Percentiles rank a stretch among this genome's conserved stretches.
These are phyloP conservation scores for Mucor plumbeus DNA, from an alignment of 371 early-diverging fungal genomes.

Conservation along the genomic window DNA sequence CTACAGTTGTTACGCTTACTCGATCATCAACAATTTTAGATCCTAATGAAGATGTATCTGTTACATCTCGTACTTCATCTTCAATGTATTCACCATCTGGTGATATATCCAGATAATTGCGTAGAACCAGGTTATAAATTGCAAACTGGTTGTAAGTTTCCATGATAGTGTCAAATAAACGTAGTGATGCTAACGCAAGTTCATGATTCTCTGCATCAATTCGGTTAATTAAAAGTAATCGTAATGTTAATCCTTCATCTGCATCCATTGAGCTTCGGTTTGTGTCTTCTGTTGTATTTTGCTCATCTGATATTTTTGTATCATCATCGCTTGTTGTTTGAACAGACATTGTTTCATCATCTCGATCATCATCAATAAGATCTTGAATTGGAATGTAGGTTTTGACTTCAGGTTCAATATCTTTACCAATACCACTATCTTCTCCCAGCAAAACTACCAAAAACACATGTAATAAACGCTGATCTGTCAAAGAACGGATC, in stretches of 20 bases:
- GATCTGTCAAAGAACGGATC: constrained; percentile 56
- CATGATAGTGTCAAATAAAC: constrained; percentile 67
- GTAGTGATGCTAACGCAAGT: constrained; percentile 59
- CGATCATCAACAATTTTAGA: constrained; percentile 47
- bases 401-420: constrained; percentile 50
- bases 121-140: constrained; percentile 62
- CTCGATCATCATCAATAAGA: constrained; percentile 44
- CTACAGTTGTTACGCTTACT: constrained; percentile 20
- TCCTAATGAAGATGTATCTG: constrained; percentile 47
- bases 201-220: constrained; percentile 53
- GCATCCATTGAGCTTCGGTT: constrained; percentile 3
- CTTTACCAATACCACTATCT: constrained; percentile 57
- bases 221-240: constrained; percentile 46
- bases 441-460: constrained; percentile 52
- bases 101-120: constrained; percentile 59
- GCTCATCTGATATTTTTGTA: background rate
- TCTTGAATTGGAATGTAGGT: constrained; percentile 29
- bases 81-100: constrained; percentile 52
- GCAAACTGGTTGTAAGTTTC: constrained; percentile 72
- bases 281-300: background rate
- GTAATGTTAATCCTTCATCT: constrained; percentile 41
- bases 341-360: constrained; percentile 25
- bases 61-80: constrained; percentile 31
- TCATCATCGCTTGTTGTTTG: constrained; percentile 25
- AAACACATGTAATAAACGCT: constrained; percentile 51